Conservation (phyloP, 306 rosid genomes). For the Inga oerstediana region DNA sequence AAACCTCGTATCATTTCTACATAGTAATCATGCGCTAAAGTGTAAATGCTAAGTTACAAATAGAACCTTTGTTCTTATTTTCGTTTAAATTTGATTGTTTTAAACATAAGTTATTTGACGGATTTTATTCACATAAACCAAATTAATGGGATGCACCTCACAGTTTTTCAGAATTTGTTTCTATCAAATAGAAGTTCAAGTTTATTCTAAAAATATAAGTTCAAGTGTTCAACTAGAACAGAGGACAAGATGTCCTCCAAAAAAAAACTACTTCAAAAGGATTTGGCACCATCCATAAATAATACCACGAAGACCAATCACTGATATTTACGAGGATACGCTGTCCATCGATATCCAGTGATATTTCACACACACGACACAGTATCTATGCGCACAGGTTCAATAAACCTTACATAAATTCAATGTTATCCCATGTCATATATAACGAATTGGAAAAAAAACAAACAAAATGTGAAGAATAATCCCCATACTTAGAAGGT, state of each 20-base stretch:
- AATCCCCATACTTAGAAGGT: conserved; percentile 29
- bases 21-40: neutral
- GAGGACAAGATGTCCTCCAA: conserved; percentile 3
- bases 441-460: neutral
- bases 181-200: neutral
- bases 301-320: neutral
- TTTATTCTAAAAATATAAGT: neutral
- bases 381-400: conserved; percentile 4
- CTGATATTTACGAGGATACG: neutral
- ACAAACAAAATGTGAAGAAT: conserved; percentile 1
- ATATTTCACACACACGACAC: conserved; percentile 17
- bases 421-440: neutral
- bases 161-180: conserved; percentile 4
- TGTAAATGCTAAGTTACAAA: neutral
- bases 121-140: conserved; percentile 3
- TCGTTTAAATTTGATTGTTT: neutral
- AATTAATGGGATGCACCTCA: neutral
- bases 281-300: neutral
- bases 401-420: neutral
- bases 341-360: neutral
- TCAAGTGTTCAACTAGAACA: neutral
- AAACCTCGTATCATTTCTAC: conserved; percentile 3
- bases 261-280: neutral
- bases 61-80: neutral
- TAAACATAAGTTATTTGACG: neutral